A percentile compares a stretch with the other conserved stretches of the same genome.
These are phyloP conservation scores for Ophiocordyceps camponoti-floridani DNA, from an alignment of 2,329 filamentous ascomycete genomes.

Conservation along the genomic window DNA sequence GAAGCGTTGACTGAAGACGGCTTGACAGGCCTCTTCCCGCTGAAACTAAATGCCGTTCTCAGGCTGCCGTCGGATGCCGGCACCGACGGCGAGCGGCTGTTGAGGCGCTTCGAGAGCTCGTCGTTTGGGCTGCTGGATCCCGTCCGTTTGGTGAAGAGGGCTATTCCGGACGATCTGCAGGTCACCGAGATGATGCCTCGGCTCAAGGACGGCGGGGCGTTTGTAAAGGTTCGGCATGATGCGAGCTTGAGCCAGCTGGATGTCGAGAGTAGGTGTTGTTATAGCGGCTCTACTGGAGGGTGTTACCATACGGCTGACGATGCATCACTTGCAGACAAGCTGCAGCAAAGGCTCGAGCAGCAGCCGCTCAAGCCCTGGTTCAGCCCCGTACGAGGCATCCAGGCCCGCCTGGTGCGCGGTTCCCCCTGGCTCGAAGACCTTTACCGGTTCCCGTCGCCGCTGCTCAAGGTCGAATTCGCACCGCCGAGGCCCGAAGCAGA, in stretches of 20 bases:
- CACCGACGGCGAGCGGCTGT: conserved; percentile 21
- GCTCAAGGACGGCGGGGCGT: conserved; percentile 81
- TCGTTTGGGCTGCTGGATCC: conserved; percentile 32
- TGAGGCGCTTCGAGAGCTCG: conserved; percentile 28
- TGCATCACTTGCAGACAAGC: conserved; percentile 15
- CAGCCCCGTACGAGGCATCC: conserved; percentile 59
- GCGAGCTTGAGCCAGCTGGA: conserved; percentile 18
- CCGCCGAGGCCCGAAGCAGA: conserved; percentile 51
- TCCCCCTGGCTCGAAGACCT: conserved; percentile 91
- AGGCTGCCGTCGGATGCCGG: conserved; percentile 29
- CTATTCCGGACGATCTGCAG: conserved; percentile 41
- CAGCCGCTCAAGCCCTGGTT: conserved; percentile 76
- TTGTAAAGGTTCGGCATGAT: conserved; percentile 60
- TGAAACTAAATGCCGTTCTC: conserved; percentile 41
- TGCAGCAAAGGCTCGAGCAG: conserved; percentile 47
- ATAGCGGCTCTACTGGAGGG: no score
- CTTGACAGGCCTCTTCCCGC: conserved; percentile 58
- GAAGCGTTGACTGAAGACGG: background rate
- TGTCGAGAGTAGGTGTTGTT: conserved; percentile 13
- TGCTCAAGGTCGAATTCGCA: conserved; percentile 72
- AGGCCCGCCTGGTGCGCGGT: conserved; percentile 58
- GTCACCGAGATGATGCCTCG: conserved; percentile 70
- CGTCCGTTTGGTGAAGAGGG: conserved; percentile 36
- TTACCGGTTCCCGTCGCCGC: conserved; percentile 58
- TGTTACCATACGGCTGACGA: no score